Evolutionary conservation across 129 eudicot species (phyloP), one percentile per base, ranked within the genome.

Genomic region (Escallonia rubra): DNA sequence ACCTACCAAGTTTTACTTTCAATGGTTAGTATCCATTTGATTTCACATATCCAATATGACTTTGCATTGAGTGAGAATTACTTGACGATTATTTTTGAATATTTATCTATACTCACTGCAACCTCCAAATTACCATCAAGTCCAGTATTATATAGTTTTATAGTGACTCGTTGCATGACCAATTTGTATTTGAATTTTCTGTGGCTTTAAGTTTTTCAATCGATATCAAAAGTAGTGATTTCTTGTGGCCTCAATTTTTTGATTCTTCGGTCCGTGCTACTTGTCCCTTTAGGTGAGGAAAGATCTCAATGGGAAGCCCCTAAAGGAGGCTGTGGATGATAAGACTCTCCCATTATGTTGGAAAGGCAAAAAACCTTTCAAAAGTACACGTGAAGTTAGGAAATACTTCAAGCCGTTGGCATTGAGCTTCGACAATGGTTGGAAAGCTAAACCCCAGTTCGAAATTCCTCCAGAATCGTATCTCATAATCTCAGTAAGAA

Each of bases 261-360:
- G 39, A 57, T 16, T 68, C 41, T 45, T 43, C 39, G 34, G 7
- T 15, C 38, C 10, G 47, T 23, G 68, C 55, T 64, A 7, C 23
- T 16, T 47, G 10, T 40, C 13, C 13, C 34, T 74, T 23, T 46
- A 92, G 98, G 68, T 89, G 67, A 82, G 52, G 64, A 86, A 83
- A 74, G 96, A 87, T 60, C 56, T 89, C 59, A 85, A 60, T 0
- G 82, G 91, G 58, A 93, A 78, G 80, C 85, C 94, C 10, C 60
- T 94, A 43, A 84, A 53, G 70, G 86, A 83, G 60, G 93, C 92
- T 10, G 59, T 65, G 1, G 96, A 89, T 44, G 99, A 94, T 10
- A 68, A 74, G 12, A 90, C 99, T 7, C 93, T 94, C n/a, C 96
- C 99, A 8, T 58, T 82, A 56, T 94, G 99, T 78, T 94, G 99